Evolutionary conservation across 257 asterid genomes (phyloP).

Genomic region (Misopates orontium): DNA sequence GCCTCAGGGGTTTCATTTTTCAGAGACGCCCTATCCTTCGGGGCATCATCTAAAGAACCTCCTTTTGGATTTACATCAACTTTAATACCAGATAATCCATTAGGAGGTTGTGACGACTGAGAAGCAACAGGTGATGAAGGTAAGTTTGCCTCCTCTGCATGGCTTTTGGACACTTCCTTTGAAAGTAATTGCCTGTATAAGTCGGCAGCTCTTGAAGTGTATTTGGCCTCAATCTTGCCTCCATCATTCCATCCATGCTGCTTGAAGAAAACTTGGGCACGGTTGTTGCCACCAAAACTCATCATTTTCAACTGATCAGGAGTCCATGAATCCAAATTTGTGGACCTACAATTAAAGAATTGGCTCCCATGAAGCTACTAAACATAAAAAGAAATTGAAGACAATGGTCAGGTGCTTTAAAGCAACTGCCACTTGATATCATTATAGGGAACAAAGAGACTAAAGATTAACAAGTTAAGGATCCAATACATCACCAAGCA

Average conservation of each 20-base stretch:
- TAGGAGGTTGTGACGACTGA: conserved; percentile 47
- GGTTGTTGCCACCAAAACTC: conserved; percentile 92
- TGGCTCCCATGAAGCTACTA: too few relatives aligned
- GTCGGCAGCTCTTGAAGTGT: conserved; percentile 97
- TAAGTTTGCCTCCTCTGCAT: conserved; percentile 64
- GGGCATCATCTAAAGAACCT: conserved; percentile 45
- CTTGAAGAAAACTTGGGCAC: conserved; percentile 94
- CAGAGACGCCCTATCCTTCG: conserved; percentile 43
- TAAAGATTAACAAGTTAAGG: too few relatives aligned
- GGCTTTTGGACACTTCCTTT: conserved; percentile 92
- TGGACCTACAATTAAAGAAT: conserved; percentile 64
- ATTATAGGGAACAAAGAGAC: too few relatives aligned
- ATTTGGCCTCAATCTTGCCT: conserved; percentile 91
- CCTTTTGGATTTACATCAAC: conserved; percentile 46
- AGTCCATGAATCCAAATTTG: conserved; percentile 93
- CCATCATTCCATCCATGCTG: conserved; percentile 99
- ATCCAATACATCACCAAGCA: too few relatives aligned
- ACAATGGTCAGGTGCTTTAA: too few relatives aligned
- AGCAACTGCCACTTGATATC: too few relatives aligned
- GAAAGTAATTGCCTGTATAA: conserved; percentile 80
- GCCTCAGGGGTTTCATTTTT: conserved; percentile 55
- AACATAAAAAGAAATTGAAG: too few relatives aligned
- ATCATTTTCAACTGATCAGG: conserved; percentile 94
- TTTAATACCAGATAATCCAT: conserved; percentile 61
- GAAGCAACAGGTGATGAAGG: conserved; percentile 78